phyloP scores from a whole-genome alignment of 2,329 filamentous ascomycete species.

The Microcyclosporella mali region DNA sequence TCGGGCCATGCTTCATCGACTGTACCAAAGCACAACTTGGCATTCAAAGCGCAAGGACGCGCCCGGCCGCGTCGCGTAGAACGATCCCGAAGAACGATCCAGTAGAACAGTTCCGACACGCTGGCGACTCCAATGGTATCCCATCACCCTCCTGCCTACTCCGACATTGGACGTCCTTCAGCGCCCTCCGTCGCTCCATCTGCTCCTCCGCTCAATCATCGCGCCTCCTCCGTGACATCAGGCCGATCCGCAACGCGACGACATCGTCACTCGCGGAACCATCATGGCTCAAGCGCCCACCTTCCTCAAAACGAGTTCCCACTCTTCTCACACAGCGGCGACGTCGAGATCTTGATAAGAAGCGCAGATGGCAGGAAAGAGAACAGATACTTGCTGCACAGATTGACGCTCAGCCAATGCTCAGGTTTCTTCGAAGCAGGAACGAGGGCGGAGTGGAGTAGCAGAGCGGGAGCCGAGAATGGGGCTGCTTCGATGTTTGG shows the following conservation, averaged over 20 bases:
- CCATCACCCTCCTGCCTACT: slow-evolving; percentile 21
- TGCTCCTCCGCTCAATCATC: slow-evolving; percentile 27
- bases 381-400: slow-evolving; percentile 80
- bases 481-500: slow-evolving; percentile 1
- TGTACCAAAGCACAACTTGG: not conserved
- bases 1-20: not conserved
- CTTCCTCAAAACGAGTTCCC: slow-evolving; percentile 85
- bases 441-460: slow-evolving; percentile 28
- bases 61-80: not conserved
- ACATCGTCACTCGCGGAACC: slow-evolving; percentile 74
- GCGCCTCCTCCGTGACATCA: slow-evolving; percentile 58
- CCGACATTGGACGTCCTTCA: slow-evolving; percentile 14
- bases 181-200: slow-evolving; percentile 10
- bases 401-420: slow-evolving; percentile 78
- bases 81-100: too few relatives aligned
- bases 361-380: slow-evolving; percentile 59
- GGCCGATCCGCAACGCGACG: slow-evolving; percentile 52
- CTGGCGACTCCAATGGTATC: slow-evolving; percentile 19
- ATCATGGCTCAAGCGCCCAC: slow-evolving; percentile 56
- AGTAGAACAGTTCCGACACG: not conserved
- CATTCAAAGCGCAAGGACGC: slow-evolving; percentile 2
- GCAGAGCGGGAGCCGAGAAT: slow-evolving; percentile 12
- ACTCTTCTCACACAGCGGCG: slow-evolving; percentile 80
- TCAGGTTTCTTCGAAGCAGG: slow-evolving; percentile 89
- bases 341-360: slow-evolving; percentile 79